Base-by-base conservation (phyloP, 768 basidiomycete genomes). In the Megacollybia marginata region DNA sequence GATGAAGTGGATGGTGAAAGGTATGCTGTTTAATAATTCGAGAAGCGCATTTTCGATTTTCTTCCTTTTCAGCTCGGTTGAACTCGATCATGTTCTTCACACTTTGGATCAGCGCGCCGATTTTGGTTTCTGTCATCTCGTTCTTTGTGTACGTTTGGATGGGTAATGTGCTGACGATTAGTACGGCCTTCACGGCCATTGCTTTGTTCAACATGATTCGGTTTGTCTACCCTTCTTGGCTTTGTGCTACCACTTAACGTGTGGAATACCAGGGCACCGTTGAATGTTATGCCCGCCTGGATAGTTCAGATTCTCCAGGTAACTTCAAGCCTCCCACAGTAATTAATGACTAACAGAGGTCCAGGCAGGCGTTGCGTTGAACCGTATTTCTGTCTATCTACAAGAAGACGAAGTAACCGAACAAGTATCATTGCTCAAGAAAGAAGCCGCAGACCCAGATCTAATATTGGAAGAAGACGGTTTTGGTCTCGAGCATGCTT, bases 161-260 rank as follows among this genome's bases (percentile, higher is more conserved):
- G 55, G 86, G 88, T 1, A 77, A 90, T 43, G 69, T 88, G 60
- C 63, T 98, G 44, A 86, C 89, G 0, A 73, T 93, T 45, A 74
- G 85, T 9, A 74, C 80, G n/a, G 93, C 94, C 0, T 95, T 95
- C 61, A 95, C 93, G 40, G 73, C 90, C 0, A 86, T 96, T 33
- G 79, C 90, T 0, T 64, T 95, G 40, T 95, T 95, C 64, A 73
- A 74, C 43, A 92, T 96, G 92, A 74, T 96, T 57, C 76, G 81
- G 75, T 82, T 56, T n/a, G 68, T 53, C 33, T 46, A 7, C 49
- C 2, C 32, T 8, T 23, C 20, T 36, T 5, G 4, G 5, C n/a
- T 13, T 13, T 16, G 5, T 4, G 33, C 52, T 38, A 34, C 32
- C 18, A 42, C 38, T 33, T 52, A 15, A 28, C 38, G 28, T 20